Evolutionary conservation across 768 basidiomycete genomes (phyloP).

Genomic region (Ramaria sp.): DNA sequence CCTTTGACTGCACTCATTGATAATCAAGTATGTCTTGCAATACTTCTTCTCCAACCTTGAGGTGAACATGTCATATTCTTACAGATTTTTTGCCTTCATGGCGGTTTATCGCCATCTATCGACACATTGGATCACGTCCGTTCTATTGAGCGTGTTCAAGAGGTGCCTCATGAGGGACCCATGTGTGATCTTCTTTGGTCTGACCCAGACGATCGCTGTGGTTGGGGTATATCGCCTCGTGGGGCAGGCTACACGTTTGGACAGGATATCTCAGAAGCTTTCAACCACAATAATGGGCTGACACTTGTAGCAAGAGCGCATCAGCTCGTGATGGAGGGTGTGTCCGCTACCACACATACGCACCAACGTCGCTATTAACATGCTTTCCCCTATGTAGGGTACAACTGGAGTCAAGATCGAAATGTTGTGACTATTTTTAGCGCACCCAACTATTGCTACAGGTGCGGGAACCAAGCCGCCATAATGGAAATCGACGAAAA

Average conservation of each 20-base stretch:
- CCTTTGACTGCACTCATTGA: constrained; percentile 97
- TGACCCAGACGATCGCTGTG: constrained; percentile 97
- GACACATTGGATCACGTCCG: constrained; percentile 99
- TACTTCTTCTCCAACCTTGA: background rate
- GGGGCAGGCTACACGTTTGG: constrained; percentile 99
- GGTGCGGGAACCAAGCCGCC: constrained; percentile 98
- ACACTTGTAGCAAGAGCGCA: constrained; percentile 92
- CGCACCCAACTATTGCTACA: constrained; percentile 98
- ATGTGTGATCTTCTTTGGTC: constrained; percentile 99
- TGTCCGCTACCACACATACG: constrained; percentile 17
- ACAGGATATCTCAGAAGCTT: constrained; percentile 97
- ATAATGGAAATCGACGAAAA: constrained; percentile 99
- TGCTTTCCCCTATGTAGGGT: constrained; percentile 34
- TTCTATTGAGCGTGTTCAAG: constrained; percentile 96
- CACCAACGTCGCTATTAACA: too few species aligned
- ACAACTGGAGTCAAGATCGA: constrained; percentile 98
- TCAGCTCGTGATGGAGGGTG: constrained; percentile 95
- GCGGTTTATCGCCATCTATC: constrained; percentile 95
- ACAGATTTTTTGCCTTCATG: constrained; percentile 98
- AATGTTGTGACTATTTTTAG: constrained; percentile 99
- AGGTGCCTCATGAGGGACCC: constrained; percentile 98
- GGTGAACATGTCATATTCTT: background rate
- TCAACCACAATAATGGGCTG: constrained; percentile 98
- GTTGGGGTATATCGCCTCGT: constrained; percentile 98
- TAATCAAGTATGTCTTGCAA: constrained; percentile 73